A percentile compares a stretch with the other conserved stretches of the same genome.
Evolutionary conservation across 1,139 yeast genomes (phyloP).

Genomic region (Candida sp.): DNA sequence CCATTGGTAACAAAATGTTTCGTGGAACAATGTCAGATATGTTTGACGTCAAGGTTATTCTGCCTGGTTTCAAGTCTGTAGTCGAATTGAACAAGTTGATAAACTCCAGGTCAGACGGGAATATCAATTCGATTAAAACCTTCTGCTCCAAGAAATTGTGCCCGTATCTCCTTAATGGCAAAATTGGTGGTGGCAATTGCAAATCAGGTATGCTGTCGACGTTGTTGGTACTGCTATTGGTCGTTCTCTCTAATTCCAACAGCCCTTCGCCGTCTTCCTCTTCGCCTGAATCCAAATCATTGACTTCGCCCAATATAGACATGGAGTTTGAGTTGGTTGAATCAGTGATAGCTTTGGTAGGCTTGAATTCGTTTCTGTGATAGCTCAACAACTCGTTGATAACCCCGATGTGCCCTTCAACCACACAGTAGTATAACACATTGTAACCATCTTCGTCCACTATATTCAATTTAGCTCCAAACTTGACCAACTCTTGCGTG

Average conservation of each 20-base stretch:
- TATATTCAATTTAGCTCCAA: constrained; percentile 72
- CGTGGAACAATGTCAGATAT: constrained; percentile 82
- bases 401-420: constrained; percentile 90
- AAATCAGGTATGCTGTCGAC: constrained; percentile 85
- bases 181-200: constrained; percentile 93
- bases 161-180: constrained; percentile 92
- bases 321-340: constrained; percentile 14
- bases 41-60: constrained; percentile 76
- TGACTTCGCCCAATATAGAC: constrained; percentile 33
- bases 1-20: constrained; percentile 80
- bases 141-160: constrained; percentile 94
- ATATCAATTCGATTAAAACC: constrained; percentile 77
- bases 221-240: constrained; percentile 27
- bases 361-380: constrained; percentile 12
- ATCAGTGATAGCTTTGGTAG: constrained; percentile 2
- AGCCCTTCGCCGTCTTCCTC: constrained; percentile 12
- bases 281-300: constrained; percentile 6
- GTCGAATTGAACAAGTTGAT: constrained; percentile 54
- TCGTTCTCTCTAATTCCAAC: constrained; percentile 46
- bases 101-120: constrained; percentile 54
- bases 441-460: constrained; percentile 86
- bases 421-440: constrained; percentile 88
- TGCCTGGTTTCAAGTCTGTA: constrained; percentile 51
- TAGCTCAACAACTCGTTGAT: constrained; percentile 63
- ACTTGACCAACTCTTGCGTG: constrained; percentile 69